Percentiles rank a stretch among this genome's conserved stretches.
phyloP scores from a whole-genome alignment of 352 stramenopile genomes.

The Phytophthora podocarpi region DNA sequence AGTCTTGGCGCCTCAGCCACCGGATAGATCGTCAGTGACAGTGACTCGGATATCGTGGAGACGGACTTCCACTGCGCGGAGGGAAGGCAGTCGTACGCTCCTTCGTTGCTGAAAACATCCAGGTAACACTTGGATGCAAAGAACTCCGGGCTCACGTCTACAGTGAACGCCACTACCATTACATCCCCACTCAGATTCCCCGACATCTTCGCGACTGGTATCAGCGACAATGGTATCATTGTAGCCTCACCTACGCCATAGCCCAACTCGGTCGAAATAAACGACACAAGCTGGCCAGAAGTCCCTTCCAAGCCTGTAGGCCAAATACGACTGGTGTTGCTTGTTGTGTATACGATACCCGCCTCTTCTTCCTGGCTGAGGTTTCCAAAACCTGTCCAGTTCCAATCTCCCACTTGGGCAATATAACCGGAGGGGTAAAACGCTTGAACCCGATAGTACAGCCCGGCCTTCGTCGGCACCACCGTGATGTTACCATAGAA shows the following conservation, averaged over 20 bases:
- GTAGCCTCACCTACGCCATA: background rate
- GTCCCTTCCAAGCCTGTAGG: background rate
- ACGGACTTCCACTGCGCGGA: conserved; percentile 17
- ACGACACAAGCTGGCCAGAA: conserved; percentile 5
- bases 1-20: conserved; percentile 14
- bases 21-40: conserved; percentile 13
- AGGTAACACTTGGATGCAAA: conserved; percentile 28
- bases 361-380: too few relatives aligned
- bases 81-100: conserved; percentile 9
- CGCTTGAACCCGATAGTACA: conserved; percentile 21
- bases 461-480: conserved; percentile 24
- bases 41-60: conserved; percentile 1
- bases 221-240: conserved; percentile 2
- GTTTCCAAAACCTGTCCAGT: too few relatives aligned
- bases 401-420: background rate
- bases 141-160: conserved; percentile 14
- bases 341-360: too few relatives aligned
- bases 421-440: conserved; percentile 23
- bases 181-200: conserved; percentile 21
- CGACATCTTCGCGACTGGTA: conserved; percentile 14
- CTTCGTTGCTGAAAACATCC: background rate
- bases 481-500: conserved; percentile 19
- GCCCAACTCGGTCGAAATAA: conserved; percentile 5
- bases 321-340: background rate
- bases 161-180: conserved; percentile 20